These are phyloP conservation scores for Epipyxis sp. DNA, from an alignment of 108 stramenopile species.

Conservation along the genomic window DNA sequence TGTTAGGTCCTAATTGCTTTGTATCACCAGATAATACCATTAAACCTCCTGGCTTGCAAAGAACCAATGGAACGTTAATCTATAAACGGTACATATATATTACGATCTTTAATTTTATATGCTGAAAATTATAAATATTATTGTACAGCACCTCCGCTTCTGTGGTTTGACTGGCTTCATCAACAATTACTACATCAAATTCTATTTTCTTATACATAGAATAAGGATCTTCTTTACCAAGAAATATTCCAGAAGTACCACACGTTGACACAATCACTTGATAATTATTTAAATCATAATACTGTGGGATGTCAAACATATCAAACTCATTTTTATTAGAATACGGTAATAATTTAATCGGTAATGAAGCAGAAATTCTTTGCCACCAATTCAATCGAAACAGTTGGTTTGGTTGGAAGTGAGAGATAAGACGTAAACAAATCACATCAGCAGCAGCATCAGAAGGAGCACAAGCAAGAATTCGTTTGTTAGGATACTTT, in stretches of 20 bases:
- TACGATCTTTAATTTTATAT: no score
- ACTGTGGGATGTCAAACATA: not conserved
- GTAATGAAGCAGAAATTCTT: not conserved
- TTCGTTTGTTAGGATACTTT: not conserved
- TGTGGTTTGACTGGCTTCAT: not conserved
- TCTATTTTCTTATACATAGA: no score
- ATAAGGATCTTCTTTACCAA: not conserved
- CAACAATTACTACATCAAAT: not conserved
- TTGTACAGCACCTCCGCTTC: constrained; percentile 14
- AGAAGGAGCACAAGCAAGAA: not conserved
- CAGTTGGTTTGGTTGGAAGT: no score
- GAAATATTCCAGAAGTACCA: not conserved
- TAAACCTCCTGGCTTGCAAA: not conserved
- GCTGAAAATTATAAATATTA: not conserved
- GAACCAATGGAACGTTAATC: no score
- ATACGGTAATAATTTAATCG: no score
- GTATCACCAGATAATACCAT: constrained; percentile 22
- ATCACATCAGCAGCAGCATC: constrained; percentile 29
- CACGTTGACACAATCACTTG: constrained; percentile 10
- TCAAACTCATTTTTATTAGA: no score
- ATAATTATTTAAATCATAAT: not conserved
- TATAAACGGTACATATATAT: no score
- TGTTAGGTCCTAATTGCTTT: not conserved
- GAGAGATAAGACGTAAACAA: not conserved
- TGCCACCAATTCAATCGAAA: constrained; percentile 9